phyloP scores from a whole-genome alignment of 2,329 filamentous ascomycete species.

The Venturia oleaginea region DNA sequence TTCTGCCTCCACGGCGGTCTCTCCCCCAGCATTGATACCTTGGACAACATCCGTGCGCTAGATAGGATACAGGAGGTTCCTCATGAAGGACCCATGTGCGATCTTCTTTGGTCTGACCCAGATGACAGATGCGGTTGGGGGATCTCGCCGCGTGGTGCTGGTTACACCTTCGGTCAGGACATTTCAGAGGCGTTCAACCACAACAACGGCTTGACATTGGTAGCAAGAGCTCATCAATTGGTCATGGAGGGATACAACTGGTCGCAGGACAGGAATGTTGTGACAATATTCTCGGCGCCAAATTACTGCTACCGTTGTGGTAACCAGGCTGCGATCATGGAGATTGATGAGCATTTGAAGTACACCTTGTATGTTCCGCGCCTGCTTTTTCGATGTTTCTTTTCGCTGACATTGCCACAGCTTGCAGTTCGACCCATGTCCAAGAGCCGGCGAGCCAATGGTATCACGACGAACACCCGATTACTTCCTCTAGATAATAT shows the following conservation, averaged over 20 bases:
- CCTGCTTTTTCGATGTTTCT: neutral
- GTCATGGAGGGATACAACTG: constrained; percentile 99
- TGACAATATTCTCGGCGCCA: constrained; percentile 84
- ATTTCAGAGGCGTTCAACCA: constrained; percentile 99
- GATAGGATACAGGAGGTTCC: constrained; percentile 58
- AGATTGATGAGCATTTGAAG: constrained; percentile 98
- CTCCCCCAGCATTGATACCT: constrained; percentile 62
- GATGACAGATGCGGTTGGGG: constrained; percentile 96
- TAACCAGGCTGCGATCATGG: constrained; percentile 99
- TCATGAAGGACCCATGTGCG: constrained; percentile 68
- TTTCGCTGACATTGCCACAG: constrained; percentile 41
- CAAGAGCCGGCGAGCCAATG: constrained; percentile 95
- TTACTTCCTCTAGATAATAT: constrained; percentile 75
- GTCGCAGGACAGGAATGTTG: constrained; percentile 96
- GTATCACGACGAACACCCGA: constrained; percentile 91
- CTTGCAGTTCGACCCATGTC: constrained; percentile 98
- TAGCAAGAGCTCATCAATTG: constrained; percentile 92
- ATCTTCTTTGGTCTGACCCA: constrained; percentile 76
- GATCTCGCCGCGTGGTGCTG: constrained; percentile 87
- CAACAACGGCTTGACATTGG: constrained; percentile 93
- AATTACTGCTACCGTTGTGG: constrained; percentile 97
- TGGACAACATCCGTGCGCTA: constrained; percentile 55
- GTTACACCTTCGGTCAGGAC: constrained; percentile 93
- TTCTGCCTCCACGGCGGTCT: constrained; percentile 65
- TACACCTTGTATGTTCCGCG: constrained; percentile 85